phyloP scores from a whole-genome alignment of 345 rosid species.

The Pistacia integerrima region DNA sequence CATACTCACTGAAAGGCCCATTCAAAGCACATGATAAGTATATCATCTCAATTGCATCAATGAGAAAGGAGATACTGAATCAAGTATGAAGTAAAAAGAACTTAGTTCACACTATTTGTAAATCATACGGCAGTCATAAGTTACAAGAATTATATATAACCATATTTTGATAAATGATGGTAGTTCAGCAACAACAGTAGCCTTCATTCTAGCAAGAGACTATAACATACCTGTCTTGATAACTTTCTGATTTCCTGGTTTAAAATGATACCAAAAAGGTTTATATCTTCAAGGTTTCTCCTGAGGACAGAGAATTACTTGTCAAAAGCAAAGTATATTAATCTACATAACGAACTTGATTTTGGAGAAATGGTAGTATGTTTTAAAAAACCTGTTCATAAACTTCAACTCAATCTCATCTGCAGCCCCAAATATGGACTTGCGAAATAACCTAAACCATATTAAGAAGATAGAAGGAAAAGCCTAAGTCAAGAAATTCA shows the following conservation, averaged over 20 bases:
- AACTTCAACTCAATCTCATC: constrained; percentile 96
- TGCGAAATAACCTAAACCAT: constrained; percentile 77
- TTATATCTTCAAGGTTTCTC: constrained; percentile 88
- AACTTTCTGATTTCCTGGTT: constrained; percentile 91
- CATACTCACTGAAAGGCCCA: background rate
- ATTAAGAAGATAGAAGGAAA: constrained; percentile 11
- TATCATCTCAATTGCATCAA: background rate
- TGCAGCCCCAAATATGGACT: constrained; percentile 89
- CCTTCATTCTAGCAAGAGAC: background rate
- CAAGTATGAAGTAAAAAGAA: background rate
- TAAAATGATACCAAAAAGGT: constrained; percentile 78
- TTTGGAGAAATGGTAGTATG: background rate
- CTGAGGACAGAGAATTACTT: constrained; percentile 35
- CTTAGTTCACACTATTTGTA: background rate
- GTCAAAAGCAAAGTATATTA: constrained; percentile 21
- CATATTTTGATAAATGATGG: background rate
- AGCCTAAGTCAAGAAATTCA: constrained; percentile 13
- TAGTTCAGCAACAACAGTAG: background rate
- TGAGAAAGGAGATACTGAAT: background rate
- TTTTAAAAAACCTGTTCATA: constrained; percentile 72
- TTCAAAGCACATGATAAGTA: background rate
- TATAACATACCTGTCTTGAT: constrained; percentile 70
- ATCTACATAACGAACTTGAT: background rate
- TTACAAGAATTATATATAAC: background rate
- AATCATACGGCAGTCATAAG: background rate